Evolutionary conservation across 768 basidiomycete species (phyloP).

Genomic region (Hemileccinum rubropunctum): DNA sequence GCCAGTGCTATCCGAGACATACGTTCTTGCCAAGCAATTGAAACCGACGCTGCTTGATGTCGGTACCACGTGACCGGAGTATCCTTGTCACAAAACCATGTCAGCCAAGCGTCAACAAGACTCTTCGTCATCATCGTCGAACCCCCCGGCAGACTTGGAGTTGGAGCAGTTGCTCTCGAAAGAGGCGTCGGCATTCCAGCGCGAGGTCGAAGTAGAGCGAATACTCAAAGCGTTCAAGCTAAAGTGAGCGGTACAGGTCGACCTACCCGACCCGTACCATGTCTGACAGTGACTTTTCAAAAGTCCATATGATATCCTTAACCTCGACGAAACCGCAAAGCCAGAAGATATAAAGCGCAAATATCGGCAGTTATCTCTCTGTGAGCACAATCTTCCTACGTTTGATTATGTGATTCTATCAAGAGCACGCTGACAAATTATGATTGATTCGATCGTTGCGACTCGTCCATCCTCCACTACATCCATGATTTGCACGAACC

Average conservation of each 20-base stretch:
- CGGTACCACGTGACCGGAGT: neutral
- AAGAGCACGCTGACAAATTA: slow-evolving; percentile 24
- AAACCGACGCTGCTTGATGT: too few relatives aligned
- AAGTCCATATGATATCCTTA: slow-evolving; percentile 93
- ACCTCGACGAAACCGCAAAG: slow-evolving; percentile 67
- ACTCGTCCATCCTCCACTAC: neutral
- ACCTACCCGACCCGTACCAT: neutral
- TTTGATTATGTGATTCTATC: slow-evolving; percentile 1
- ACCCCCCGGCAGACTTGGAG: slow-evolving; percentile 43
- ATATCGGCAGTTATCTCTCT: slow-evolving; percentile 80
- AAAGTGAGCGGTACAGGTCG: slow-evolving; percentile 60
- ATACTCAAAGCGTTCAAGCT: slow-evolving; percentile 94
- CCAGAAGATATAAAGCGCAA: slow-evolving; percentile 87
- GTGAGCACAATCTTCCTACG: slow-evolving; percentile 44
- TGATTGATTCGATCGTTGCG: neutral
- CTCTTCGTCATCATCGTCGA: neutral
- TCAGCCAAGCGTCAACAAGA: slow-evolving; percentile 18
- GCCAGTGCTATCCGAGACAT: neutral
- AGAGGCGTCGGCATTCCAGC: slow-evolving; percentile 82
- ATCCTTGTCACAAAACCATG: slow-evolving; percentile 19
- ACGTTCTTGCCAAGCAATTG: too few relatives aligned
- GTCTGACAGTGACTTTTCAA: neutral
- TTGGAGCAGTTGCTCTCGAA: slow-evolving; percentile 77
- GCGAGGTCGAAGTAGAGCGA: slow-evolving; percentile 87
- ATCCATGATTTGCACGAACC: slow-evolving; percentile 5